Percentiles rank a stretch among this genome's conserved stretches.
These are phyloP conservation scores for Pulveroboletus sp. DNA, from an alignment of 768 basidiomycete genomes.

Conservation along the genomic window DNA sequence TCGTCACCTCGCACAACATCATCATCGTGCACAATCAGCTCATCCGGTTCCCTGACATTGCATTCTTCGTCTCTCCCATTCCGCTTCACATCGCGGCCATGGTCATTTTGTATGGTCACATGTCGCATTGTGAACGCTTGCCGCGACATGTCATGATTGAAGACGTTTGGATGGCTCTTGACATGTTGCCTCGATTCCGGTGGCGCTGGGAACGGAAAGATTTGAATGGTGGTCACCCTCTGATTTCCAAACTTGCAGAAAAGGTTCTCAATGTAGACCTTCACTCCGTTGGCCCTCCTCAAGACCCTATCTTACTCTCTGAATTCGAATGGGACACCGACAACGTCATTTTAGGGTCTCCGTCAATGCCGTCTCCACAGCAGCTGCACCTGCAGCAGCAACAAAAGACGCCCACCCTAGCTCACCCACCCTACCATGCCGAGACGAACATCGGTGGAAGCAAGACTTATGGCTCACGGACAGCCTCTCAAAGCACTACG, in stretches of 20 bases:
- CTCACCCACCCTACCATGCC: constrained; percentile 31
- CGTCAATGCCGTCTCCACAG: constrained; percentile 23
- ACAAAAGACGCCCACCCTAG: constrained; percentile 34
- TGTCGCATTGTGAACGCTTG: constrained; percentile 69
- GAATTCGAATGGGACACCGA: constrained; percentile 46
- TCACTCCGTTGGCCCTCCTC: constrained; percentile 42
- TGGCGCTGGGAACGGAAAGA: constrained; percentile 93
- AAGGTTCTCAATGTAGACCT: constrained; percentile 72
- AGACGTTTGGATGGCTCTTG: constrained; percentile 82
- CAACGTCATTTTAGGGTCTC: constrained; percentile 24
- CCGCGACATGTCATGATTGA: constrained; percentile 63
- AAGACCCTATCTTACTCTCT: constrained; percentile 39
- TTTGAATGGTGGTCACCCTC: constrained; percentile 72
- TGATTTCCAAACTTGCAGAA: constrained; percentile 78
- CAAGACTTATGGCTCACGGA: constrained; percentile 27
- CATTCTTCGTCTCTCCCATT: constrained; percentile 85
- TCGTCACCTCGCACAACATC: constrained; percentile 82
- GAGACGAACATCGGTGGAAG: constrained; percentile 21
- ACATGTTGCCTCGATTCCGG: constrained; percentile 84
- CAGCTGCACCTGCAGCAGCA: constrained; percentile 29
- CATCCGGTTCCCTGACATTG: constrained; percentile 79
- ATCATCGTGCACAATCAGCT: constrained; percentile 81
- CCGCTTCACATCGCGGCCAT: constrained; percentile 87
- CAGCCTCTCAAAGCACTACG: constrained; percentile 26
- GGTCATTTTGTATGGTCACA: constrained; percentile 86